Percentiles rank a stretch among this genome's conserved stretches.
phyloP scores from a whole-genome alignment of 1,139 yeast genomes.

The Yamadazyma pseudoaaseri region DNA sequence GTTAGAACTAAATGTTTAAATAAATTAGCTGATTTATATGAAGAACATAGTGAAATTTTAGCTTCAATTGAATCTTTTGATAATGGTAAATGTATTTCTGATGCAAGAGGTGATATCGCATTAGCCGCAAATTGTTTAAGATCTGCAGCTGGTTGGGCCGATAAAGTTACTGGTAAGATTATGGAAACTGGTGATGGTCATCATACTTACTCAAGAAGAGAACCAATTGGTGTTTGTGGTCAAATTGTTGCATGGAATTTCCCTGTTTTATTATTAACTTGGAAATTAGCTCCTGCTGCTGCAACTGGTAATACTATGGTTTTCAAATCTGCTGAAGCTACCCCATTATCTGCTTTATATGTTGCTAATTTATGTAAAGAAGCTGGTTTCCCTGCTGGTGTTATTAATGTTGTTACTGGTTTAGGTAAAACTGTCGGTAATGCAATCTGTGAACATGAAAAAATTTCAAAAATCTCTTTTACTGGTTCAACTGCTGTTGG shows the following conservation, averaged over 20 bases:
- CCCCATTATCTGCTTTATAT: conserved; percentile 76
- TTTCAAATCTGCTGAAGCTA: conserved; percentile 78
- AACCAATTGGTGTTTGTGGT: conserved; percentile 80
- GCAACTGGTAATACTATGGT: conserved; percentile 82
- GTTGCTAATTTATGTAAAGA: conserved; percentile 59
- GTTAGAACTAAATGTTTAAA: conserved; percentile 52
- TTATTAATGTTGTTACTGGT: conserved; percentile 72
- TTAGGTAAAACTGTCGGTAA: conserved; percentile 78
- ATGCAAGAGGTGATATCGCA: conserved; percentile 56
- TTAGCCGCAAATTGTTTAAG: conserved; percentile 61
- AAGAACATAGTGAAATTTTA: conserved; percentile 55
- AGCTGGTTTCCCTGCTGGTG: conserved; percentile 81
- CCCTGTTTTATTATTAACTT: conserved; percentile 79
- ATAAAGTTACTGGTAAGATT: conserved; percentile 68
- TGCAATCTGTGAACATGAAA: conserved; percentile 66
- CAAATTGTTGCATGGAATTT: conserved; percentile 88
- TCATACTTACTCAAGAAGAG: conserved; percentile 58
- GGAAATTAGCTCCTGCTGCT: conserved; percentile 86
- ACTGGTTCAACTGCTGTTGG: conserved; percentile 88
- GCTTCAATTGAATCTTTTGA: conserved; percentile 75
- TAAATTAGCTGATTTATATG: conserved; percentile 65
- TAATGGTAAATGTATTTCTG: conserved; percentile 71
- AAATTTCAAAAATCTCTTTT: conserved; percentile 76
- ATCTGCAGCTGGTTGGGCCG: conserved; percentile 85
- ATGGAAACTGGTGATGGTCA: conserved; percentile 62